Percentiles rank a stretch among this genome's conserved stretches.
Conservation (phyloP, 1,139 yeast genomes). For the Suhomyces atakaporum region DNA sequence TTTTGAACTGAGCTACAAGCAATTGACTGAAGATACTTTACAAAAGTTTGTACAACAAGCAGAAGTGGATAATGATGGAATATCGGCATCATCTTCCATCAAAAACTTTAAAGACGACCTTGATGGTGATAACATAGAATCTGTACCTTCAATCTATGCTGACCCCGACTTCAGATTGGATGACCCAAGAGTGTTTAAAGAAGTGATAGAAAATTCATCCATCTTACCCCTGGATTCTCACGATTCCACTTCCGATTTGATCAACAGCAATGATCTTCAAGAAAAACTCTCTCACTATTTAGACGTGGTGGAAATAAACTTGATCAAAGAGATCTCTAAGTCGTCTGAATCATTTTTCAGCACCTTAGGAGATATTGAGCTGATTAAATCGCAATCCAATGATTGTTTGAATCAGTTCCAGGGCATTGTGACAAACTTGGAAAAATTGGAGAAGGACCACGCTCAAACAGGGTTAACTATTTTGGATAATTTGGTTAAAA, state of each 20-base stretch:
- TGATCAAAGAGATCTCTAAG: constrained; percentile 79
- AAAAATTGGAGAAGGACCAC: constrained; percentile 48
- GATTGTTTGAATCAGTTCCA: constrained; percentile 52
- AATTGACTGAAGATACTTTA: constrained; percentile 51
- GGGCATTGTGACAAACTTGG: constrained; percentile 44
- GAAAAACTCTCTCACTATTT: constrained; percentile 80
- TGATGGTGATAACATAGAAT: constrained; percentile 21
- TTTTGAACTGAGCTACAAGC: constrained; percentile 52
- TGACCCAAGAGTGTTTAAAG: constrained; percentile 80
- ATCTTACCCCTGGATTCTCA: constrained; percentile 32
- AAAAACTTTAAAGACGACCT: constrained; percentile 15
- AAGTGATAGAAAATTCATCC: constrained; percentile 61
- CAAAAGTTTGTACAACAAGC: constrained; percentile 37
- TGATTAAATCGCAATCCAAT: constrained; percentile 59
- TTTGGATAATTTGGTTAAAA: constrained; percentile 53
- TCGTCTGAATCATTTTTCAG: constrained; percentile 84
- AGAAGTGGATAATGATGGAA: constrained; percentile 10
- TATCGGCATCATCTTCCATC: constrained; percentile 19
- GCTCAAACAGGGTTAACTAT: constrained; percentile 55
- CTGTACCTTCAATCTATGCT: constrained; percentile 71
- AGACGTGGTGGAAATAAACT: constrained; percentile 79
- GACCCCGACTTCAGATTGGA: constrained; percentile 74
- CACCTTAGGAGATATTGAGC: constrained; percentile 75
- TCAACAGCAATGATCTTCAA: constrained; percentile 61
- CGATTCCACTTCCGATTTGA: constrained; percentile 12